Evolutionary conservation across 2,329 filamentous ascomycete species (phyloP).

Genomic region (Pseudocercospora eumusae): DNA sequence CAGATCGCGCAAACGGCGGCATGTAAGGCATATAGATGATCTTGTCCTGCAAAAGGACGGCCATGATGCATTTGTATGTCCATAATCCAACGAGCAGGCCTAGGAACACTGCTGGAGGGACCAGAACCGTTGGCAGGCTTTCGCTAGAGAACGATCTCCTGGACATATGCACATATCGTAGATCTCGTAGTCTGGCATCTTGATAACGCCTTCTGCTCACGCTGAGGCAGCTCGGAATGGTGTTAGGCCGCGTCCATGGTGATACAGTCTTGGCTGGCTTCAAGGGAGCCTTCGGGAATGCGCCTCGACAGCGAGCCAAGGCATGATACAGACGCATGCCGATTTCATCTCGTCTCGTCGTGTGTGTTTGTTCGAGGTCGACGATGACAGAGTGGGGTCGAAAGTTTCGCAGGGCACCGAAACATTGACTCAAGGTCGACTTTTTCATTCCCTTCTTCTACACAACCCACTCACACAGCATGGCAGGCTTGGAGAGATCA

Average conservation of each 20-base stretch:
- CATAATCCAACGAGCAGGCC: slow-evolving; percentile 67
- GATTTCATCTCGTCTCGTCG: slow-evolving; percentile 1
- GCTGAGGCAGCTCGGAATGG: neutral
- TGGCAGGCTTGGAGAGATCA: slow-evolving; percentile 25
- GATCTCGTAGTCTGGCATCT: neutral
- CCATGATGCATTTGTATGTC: slow-evolving; percentile 67
- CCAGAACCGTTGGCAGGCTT: slow-evolving; percentile 50
- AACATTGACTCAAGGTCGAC: slow-evolving; percentile 1
- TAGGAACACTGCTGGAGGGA: slow-evolving; percentile 67
- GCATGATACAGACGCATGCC: slow-evolving; percentile 1
- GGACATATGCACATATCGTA: neutral
- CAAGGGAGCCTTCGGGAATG: neutral
- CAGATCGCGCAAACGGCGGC: slow-evolving; percentile 67
- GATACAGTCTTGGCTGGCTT: neutral
- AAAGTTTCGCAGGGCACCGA: slow-evolving; percentile 6
- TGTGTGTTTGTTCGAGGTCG: neutral
- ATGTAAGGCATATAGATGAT: slow-evolving; percentile 80
- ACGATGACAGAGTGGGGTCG: slow-evolving; percentile 22
- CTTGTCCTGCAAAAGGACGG: slow-evolving; percentile 75
- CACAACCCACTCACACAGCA: slow-evolving; percentile 12
- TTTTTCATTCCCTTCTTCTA: slow-evolving; percentile 19
- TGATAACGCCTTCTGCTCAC: neutral
- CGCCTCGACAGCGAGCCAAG: slow-evolving; percentile 1
- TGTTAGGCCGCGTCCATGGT: neutral
- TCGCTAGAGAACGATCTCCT: slow-evolving; percentile 31